Conservation (phyloP, 2,329 filamentous ascomycete genomes). For the Pseudogymnoascus sp. region DNA sequence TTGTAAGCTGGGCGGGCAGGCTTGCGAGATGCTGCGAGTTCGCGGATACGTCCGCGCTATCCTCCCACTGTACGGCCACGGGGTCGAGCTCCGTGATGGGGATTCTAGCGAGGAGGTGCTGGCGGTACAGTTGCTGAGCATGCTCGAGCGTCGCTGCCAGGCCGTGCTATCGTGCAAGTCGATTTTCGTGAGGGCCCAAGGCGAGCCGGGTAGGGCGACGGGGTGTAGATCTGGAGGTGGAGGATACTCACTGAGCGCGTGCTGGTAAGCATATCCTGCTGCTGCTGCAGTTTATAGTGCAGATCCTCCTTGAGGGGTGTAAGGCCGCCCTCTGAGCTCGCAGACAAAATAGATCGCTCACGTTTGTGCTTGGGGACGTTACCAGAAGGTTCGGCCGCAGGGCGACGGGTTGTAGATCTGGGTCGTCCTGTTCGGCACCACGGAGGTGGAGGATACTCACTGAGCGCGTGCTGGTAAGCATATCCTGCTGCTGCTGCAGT, state of each 20-base stretch:
- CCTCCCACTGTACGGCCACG: slow-evolving; percentile 47
- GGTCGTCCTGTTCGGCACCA: slow-evolving; percentile 71
- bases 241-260: slow-evolving; percentile 71
- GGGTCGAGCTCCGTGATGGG: slow-evolving; percentile 56
- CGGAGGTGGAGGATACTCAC: slow-evolving; percentile 71
- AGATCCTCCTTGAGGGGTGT: slow-evolving; percentile 65
- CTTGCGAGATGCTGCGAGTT: slow-evolving; percentile 36
- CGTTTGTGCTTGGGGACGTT: slow-evolving; percentile 86
- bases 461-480: slow-evolving; percentile 78
- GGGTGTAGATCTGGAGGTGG: slow-evolving; percentile 71
- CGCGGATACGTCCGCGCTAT: slow-evolving; percentile 43
- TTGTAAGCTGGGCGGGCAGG: slow-evolving; percentile 43
- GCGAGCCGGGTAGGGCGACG: slow-evolving; percentile 63
- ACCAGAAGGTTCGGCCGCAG: slow-evolving; percentile 70
- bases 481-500: slow-evolving; percentile 71
- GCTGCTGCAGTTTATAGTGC: slow-evolving; percentile 66
- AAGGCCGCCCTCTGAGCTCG: slow-evolving; percentile 52
- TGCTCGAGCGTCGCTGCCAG: slow-evolving; percentile 41
- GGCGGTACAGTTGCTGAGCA: slow-evolving; percentile 49
- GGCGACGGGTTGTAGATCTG: slow-evolving; percentile 68
- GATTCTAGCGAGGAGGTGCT: slow-evolving; percentile 56
- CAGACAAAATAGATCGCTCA: slow-evolving; percentile 90
- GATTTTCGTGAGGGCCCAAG: slow-evolving; percentile 50
- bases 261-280: slow-evolving; percentile 85
- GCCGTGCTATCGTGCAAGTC: slow-evolving; percentile 29